Evolutionary conservation across 495 filamentous ascomycete species (phyloP), one percentile per base, ranked within the genome.

Genomic region (Entonaema liquescens): DNA sequence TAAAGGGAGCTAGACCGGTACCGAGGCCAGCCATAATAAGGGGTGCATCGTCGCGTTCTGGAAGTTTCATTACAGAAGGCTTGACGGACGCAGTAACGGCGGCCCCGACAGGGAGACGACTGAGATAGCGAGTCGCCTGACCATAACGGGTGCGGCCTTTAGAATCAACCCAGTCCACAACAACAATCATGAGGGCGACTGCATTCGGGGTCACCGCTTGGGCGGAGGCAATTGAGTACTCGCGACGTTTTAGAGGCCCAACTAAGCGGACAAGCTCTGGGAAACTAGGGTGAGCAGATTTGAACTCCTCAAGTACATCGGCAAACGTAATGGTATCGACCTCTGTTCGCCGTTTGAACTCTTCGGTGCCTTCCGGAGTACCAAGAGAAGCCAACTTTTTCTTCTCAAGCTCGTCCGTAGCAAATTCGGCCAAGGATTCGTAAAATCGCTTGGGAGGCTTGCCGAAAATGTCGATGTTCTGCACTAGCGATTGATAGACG

Each of bases 1-100:
- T 91, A 91, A 98, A 99, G 31, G 95, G 95, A 6, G 95, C 95
- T 17, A 99, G 90, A 76, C 95, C 95, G 3, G 95, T 99, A 68
- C 95, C 95, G n/a, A 99, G 91, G 81, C 95, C 95, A 31, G 95
- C 95, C 95, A 99, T 99, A 85, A 99, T 98, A 67, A 99, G 86
- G 8, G 95, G 95, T 61, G 93, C 90, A 47, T 91, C 94, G 67
- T 92, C 92, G 72, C 89, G 89, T 49, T 89, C 83, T 13, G 95
- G 96, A 26, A 99, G 85, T 81, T 98, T 99, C 95, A 97, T 85
- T 69, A 99, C 95, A 54, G 93, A 97, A 9, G 96, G 93, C 82
- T 99, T 99, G 81, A 98, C 92, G 52, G 91, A 95, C 53, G 91
- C 96, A 8, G 93, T 97, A 65, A 98, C 85, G 12, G 91, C 83